Percentiles rank a stretch among this genome's conserved stretches.
These are phyloP conservation scores for Neurospora sp. DNA, from an alignment of 2,329 filamentous ascomycete genomes.

Conservation along the genomic window DNA sequence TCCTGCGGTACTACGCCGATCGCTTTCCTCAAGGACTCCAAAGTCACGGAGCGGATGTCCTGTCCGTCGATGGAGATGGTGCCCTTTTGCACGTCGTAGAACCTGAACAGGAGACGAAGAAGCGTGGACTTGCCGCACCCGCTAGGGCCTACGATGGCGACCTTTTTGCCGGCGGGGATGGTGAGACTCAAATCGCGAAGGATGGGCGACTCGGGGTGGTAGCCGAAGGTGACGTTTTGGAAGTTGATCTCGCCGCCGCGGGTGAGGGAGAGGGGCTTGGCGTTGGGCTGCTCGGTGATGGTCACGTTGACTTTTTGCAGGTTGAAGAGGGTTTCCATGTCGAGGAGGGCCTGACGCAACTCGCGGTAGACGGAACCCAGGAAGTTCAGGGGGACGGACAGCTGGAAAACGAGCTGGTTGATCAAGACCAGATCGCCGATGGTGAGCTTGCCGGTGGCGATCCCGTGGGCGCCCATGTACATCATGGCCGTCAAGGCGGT, in stretches of 20 bases:
- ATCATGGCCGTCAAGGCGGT: constrained; percentile 93
- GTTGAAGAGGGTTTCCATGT: constrained; percentile 98
- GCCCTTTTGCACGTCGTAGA: constrained; percentile 79
- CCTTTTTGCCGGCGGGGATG: constrained; percentile 91
- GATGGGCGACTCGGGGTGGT: constrained; percentile 78
- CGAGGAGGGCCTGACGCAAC: constrained; percentile 82
- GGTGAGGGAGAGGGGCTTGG: constrained; percentile 60
- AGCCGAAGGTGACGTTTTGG: constrained; percentile 91
- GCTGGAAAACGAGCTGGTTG: constrained; percentile 96
- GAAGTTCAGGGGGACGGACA: constrained; percentile 95
- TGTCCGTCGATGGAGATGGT: constrained; percentile 88
- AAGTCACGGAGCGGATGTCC: constrained; percentile 70
- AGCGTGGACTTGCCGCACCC: constrained; percentile 96
- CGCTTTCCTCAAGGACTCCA: constrained; percentile 72
- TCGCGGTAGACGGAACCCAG: constrained; percentile 96
- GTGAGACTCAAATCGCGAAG: constrained; percentile 75
- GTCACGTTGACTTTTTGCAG: constrained; percentile 91
- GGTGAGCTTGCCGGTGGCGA: constrained; percentile 69
- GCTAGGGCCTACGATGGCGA: constrained; percentile 88
- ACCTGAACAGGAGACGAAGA: constrained; percentile 82
- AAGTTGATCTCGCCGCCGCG: constrained; percentile 85
- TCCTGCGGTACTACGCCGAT: constrained; percentile 98
- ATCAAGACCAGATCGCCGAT: constrained; percentile 98
- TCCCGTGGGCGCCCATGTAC: constrained; percentile 88
- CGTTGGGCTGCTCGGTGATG: constrained; percentile 67